Percentiles rank a stretch among this genome's conserved stretches.
Conservation (phyloP, 2,329 filamentous ascomycete species). For the Cytospora schulzeri region DNA sequence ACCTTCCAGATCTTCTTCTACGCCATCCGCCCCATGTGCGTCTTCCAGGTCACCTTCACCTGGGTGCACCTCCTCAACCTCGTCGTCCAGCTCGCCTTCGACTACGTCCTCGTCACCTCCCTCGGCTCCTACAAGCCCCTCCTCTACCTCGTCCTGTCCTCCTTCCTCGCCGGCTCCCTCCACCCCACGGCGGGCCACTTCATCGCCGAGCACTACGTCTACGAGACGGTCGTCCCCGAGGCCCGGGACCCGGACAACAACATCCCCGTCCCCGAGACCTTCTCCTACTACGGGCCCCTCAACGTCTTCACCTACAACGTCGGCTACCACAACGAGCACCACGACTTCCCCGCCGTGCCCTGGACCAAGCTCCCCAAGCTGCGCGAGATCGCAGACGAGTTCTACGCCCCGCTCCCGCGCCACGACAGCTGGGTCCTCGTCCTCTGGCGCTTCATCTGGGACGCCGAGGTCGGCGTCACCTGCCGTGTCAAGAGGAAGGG, state of each 20-base stretch:
- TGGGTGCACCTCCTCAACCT: constrained; percentile 84
- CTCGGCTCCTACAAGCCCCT: constrained; percentile 64
- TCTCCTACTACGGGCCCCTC: constrained; percentile 91
- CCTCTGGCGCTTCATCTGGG: constrained; percentile 93
- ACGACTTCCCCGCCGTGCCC: constrained; percentile 95
- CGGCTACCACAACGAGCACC: constrained; percentile 96
- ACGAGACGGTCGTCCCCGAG: constrained; percentile 61
- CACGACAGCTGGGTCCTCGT: constrained; percentile 92
- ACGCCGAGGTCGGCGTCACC: constrained; percentile 84
- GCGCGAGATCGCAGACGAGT: constrained; percentile 81
- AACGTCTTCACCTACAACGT: constrained; percentile 97
- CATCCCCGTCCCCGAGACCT: constrained; percentile 84
- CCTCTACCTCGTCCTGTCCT: constrained; percentile 83
- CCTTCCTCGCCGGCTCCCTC: constrained; percentile 89
- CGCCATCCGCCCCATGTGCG: constrained; percentile 90
- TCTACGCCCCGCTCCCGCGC: constrained; percentile 83
- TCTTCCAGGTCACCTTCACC: constrained; percentile 88
- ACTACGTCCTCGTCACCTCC: constrained; percentile 65
- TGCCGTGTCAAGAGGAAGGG: constrained; percentile 91
- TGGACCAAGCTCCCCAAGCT: constrained; percentile 85
- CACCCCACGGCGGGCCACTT: constrained; percentile 97
- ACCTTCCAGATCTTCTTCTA: constrained; percentile 99
- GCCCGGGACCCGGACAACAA: constrained; percentile 60
- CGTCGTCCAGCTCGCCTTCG: constrained; percentile 73
- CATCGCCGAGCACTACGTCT: constrained; percentile 96